Evolutionary conservation across 1,284 basidiomycete species (phyloP), one percentile per base, ranked within the genome.

Genomic region (Athelia sp.): DNA sequence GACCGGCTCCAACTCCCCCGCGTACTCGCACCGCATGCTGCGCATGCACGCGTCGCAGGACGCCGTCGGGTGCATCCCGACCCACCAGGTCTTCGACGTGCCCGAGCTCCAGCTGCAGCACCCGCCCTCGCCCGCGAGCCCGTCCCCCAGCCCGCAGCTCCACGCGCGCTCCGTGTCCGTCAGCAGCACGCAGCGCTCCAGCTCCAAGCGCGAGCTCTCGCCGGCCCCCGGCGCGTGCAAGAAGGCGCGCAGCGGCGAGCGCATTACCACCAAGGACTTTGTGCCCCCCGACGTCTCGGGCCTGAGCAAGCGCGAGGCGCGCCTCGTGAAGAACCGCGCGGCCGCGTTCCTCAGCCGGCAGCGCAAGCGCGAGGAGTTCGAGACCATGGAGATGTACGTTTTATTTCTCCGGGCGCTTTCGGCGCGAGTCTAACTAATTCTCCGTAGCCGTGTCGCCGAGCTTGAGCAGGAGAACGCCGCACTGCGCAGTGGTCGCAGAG

Each of bases 341-440:
- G 91, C 91, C 9, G 91, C 91, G 49, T 94, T 94, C 73, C 82
- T 94, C 59, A 88, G 84, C 65, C 77, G 91, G 62, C 91, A 94
- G 68, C 78, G 91, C 60, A 94, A 94, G 70, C 83, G 91, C 52
- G 91, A 94, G 70, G 91, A 94, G 70, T 94, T 93, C 61, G 91
- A 94, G 69, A 75, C 69, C 62, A 91, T 94, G 84, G 90, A 93
- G 75, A 69, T 85, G 87, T 92, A 75, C 71, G 65, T 72, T 45
- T 40, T 10, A 51, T 15, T 40, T 53, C 53, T 36, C 19, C 26
- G 13, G n/a, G n/a, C n/a, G n/a, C n/a, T n/a, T 43, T 13, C 11
- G 11, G 21, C 19, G 13, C 11, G 23, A 32, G 50, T 45, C 43
- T 43, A 43, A 26, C n/a, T 46, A 38, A 45, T 46, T n/a, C n/a